Evolutionary conservation across 371 early-diverging fungal species (phyloP).

Genomic region (Amoeboaphelidium protococcarum): DNA sequence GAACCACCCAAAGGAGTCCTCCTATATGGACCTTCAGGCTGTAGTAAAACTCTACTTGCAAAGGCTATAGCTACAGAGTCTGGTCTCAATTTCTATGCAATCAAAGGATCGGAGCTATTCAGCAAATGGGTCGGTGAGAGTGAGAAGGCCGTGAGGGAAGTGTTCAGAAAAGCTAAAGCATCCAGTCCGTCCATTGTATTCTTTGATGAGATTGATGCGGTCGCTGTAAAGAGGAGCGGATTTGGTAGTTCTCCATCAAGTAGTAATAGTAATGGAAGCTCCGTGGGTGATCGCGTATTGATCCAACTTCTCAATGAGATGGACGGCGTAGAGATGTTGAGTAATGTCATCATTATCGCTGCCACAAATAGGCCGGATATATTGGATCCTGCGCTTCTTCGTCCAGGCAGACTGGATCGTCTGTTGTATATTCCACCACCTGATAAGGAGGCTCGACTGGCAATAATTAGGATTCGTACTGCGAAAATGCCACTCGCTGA

Average conservation of each 20-base stretch:
- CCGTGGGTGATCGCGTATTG: slow-evolving; percentile 74
- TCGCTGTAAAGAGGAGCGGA: slow-evolving; percentile 46
- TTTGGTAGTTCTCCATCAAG: slow-evolving; percentile 19
- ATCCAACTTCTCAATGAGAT: slow-evolving; percentile 78
- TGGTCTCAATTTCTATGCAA: slow-evolving; percentile 86
- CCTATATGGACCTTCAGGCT: slow-evolving; percentile 94
- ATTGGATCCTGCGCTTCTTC: slow-evolving; percentile 68
- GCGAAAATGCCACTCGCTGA: slow-evolving; percentile 27
- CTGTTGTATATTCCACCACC: slow-evolving; percentile 82
- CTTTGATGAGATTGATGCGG: slow-evolving; percentile 94
- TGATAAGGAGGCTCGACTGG: slow-evolving; percentile 37
- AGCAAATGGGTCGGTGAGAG: slow-evolving; percentile 97
- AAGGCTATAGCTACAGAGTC: slow-evolving; percentile 92
- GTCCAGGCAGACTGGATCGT: slow-evolving; percentile 90
- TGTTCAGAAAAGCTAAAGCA: slow-evolving; percentile 76
- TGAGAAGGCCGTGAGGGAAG: slow-evolving; percentile 81
- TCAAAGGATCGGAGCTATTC: slow-evolving; percentile 92
- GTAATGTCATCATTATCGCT: slow-evolving; percentile 80
- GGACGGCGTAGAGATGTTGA: slow-evolving; percentile 84
- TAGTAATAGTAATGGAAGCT: slow-evolving; percentile 34
- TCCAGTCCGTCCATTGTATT: slow-evolving; percentile 89
- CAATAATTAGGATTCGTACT: slow-evolving; percentile 51
- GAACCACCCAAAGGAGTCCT: slow-evolving; percentile 86
- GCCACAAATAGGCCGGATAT: slow-evolving; percentile 99
- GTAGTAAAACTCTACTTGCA: slow-evolving; percentile 90